Base-by-base conservation (phyloP, 495 filamentous ascomycete genomes). In the Aspergillus egyptiacus region DNA sequence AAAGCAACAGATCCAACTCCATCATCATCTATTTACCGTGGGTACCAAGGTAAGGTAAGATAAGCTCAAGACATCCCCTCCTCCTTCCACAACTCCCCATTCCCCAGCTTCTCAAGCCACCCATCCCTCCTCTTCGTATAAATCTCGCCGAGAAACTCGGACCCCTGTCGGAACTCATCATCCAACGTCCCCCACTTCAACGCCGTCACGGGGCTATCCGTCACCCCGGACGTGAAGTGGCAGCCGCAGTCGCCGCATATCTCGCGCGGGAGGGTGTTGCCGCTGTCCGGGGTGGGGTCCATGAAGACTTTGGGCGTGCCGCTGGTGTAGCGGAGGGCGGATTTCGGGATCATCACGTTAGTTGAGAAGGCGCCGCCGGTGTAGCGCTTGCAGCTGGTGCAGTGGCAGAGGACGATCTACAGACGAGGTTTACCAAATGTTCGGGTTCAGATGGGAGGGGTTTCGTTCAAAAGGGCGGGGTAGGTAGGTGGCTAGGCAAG, bases 361-460 rank as follows among this genome's bases (percentile, higher is more conserved):
- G 63, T 42, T 10, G 59, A 62, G 49, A 62, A 66, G 35, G 44
- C 43, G 32, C 59, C 53, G 50, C 63, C 61, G 4, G 61, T 62
- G 48, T 60, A 54, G 15, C 56, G 58, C 33, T 66, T 64, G 57
- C 63, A 66, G 45, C 35, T 59, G 14, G 39, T 60, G 55, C 63
- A 66, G 63, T 66, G 61, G 43, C 63, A 66, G 55, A 61, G 30
- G 25, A 56, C 44, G 11, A 65, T 15, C 63, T 63, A 23, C n/a
- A n/a, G n/a, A n/a, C n/a, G 13, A 37, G 2, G 33, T 28, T 34
- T 22, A n/a, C n/a, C n/a, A n/a, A n/a, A n/a, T n/a, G n/a, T n/a
- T n/a, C n/a, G n/a, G n/a, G n/a, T n/a, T n/a, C n/a, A n/a, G n/a
- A n/a, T n/a, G n/a, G n/a, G n/a, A n/a, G n/a, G 18, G 17, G 15